Conservation (phyloP, 257 asterid species). For the Forsythia viridissima region DNA sequence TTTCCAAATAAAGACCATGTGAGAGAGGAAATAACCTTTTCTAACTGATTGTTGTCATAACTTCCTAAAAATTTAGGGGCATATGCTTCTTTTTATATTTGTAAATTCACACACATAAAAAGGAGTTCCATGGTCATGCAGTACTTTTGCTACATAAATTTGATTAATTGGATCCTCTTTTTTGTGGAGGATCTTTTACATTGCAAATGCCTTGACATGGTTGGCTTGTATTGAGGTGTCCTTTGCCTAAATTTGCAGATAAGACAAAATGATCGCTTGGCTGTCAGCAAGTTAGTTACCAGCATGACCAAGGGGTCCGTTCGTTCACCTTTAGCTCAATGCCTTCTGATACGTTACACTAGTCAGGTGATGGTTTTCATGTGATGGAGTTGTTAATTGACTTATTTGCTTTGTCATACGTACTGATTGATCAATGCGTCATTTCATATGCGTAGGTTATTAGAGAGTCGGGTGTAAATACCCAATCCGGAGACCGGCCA, state of each 20-base stretch:
- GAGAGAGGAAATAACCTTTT: no score
- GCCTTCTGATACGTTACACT: slow-evolving; percentile 89
- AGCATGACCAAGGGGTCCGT: slow-evolving; percentile 88
- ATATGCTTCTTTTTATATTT: not conserved
- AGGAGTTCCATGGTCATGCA: not conserved
- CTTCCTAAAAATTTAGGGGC: not conserved
- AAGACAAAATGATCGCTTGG: slow-evolving; percentile 90
- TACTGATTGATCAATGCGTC: slow-evolving; percentile 21
- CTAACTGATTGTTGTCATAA: not conserved
- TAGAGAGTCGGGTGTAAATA: slow-evolving; percentile 70
- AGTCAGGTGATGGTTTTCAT: slow-evolving; percentile 59
- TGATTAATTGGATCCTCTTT: not conserved
- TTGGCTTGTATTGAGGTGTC: slow-evolving; percentile 23
- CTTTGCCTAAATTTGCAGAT: slow-evolving; percentile 50
- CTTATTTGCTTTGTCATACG: slow-evolving; percentile 15
- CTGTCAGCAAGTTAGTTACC: slow-evolving; percentile 78
- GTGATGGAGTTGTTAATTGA: slow-evolving; percentile 18
- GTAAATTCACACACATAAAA: slow-evolving; percentile 4
- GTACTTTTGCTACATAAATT: not conserved
- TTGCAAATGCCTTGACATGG: slow-evolving; percentile 5
- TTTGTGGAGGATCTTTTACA: slow-evolving; percentile 12
- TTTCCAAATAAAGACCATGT: not conserved
- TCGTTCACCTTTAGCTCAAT: slow-evolving; percentile 92
- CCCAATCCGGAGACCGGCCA: slow-evolving; percentile 80
- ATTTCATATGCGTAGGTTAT: slow-evolving; percentile 57